Conservation (phyloP, 495 filamentous ascomycete genomes). For the Bacidia rubella region DNA sequence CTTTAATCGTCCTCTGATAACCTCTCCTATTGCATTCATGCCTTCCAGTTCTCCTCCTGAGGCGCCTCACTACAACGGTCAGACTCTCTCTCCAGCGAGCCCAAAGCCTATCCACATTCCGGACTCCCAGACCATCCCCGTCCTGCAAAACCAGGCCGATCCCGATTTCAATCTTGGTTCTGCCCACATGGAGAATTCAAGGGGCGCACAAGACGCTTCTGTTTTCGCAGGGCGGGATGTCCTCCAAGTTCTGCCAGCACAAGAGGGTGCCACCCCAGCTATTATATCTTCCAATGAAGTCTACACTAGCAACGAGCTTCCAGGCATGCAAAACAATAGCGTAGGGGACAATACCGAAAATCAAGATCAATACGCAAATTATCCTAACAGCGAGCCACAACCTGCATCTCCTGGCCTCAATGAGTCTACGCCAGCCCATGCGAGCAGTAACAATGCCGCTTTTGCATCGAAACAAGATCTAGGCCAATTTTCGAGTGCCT, state of each 20-base stretch:
- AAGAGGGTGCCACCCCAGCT: not conserved
- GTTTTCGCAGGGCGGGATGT: not conserved
- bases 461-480: conserved; percentile 7
- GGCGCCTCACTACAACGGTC: conserved; percentile 51
- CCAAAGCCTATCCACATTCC: conserved; percentile 57
- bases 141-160: conserved; percentile 62
- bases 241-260: not conserved
- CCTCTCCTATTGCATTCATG: conserved; percentile 32
- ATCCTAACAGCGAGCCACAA: conserved; percentile 13
- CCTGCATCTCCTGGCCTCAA: conserved; percentile 17
- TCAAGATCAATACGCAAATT: conserved; percentile 4
- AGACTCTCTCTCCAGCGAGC: conserved; percentile 58
- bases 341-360: conserved; percentile 2
- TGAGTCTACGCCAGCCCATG: conserved; percentile 15
- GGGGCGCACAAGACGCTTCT: conserved; percentile 2
- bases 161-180: conserved; percentile 56
- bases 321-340: not conserved
- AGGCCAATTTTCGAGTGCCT: not conserved
- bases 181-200: conserved; percentile 28
- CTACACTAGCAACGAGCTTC: conserved; percentile 20
- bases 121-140: conserved; percentile 55
- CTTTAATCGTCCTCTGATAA: not conserved
- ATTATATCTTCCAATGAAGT: conserved; percentile 15
- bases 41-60: conserved; percentile 49
- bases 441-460: conserved; percentile 1